Base-by-base conservation (phyloP, 2,329 filamentous ascomycete species). In the Boeremia exigua region DNA sequence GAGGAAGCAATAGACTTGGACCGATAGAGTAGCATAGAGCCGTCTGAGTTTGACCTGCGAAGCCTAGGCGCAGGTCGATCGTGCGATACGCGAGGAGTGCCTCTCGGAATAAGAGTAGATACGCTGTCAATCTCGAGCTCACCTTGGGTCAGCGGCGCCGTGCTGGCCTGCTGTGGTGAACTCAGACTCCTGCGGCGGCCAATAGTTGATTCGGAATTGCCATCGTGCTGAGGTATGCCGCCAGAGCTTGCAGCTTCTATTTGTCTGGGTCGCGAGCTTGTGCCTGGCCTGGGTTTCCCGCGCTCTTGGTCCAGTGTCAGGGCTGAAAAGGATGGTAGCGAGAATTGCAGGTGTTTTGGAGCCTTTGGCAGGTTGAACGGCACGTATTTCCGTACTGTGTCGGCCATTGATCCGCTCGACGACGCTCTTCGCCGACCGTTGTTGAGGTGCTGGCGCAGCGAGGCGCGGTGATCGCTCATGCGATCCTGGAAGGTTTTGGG, bases 1-100 rank as follows among this genome's bases (percentile, higher is more conserved):
- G 92, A 96, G 0, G 92, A 95, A 0, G 89, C 87, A 25, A 87
- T 83, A 0, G 93, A 96, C 2, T 92, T 79, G 4, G 86, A 87
- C 63, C 91, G 86, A 64, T 89, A 89, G 14, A 95, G 81, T 15
- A 82, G 78, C 57, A 96, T 77, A 5, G 91, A 95, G 55, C 92
- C 88, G 71, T 96, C 90, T 1, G 91, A 94, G 1, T 86, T 87
- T 0, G 86, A 84, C 62, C 86, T 81, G 38, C 85, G 82, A 28
- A 92, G 74, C 47, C 59, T 61, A 34, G 63, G 63, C 17, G 60
- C 15, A 19, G 69, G 64, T 40, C 63, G 67, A 29, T 63, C 61
- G 33, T 45, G 48, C 4, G 54, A 51, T 3, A 36, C 40, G 17
- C 60, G 61, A 12, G 54, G 50, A 6, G 49, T 47, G 4, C 49